Evolutionary conservation across 257 asterid species (phyloP).

Genomic region (Misopates orontium): DNA sequence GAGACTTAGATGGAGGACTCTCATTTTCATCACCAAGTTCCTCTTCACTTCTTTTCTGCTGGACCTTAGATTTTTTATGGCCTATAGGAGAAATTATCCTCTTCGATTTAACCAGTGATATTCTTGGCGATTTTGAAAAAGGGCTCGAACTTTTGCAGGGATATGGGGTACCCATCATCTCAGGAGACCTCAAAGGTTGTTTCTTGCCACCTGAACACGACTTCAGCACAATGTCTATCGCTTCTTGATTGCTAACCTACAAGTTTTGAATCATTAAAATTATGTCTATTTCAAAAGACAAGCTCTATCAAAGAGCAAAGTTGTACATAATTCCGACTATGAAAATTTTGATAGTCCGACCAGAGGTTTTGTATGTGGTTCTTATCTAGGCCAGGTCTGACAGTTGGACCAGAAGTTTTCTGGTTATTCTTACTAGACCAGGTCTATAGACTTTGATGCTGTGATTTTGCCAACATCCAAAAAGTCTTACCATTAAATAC

Average conservation of each 20-base stretch:
- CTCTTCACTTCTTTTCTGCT: constrained; percentile 36
- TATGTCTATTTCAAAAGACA: neutral
- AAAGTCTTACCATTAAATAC: no score
- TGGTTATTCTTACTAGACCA: no score
- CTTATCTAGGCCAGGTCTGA: no score
- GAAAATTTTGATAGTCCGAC: neutral
- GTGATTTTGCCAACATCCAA: no score
- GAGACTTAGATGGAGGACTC: constrained; percentile 58
- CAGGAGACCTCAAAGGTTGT: constrained; percentile 27
- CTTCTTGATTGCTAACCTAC: constrained; percentile 76
- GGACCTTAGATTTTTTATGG: constrained; percentile 25
- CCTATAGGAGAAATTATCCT: constrained; percentile 31
- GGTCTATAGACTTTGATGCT: no score
- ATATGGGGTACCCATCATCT: constrained; percentile 22
- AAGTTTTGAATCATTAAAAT: neutral
- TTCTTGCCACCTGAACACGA: constrained; percentile 38
- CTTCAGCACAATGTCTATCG: constrained; percentile 53
- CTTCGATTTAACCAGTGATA: constrained; percentile 30
- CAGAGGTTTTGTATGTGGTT: no score
- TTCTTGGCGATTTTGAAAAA: constrained; percentile 43
- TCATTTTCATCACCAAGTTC: constrained; percentile 39
- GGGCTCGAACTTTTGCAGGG: constrained; percentile 36
- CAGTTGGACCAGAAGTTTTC: no score
- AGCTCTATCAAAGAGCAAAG: no score
- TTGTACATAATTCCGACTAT: neutral